Evolutionary conservation across 2,329 filamentous ascomycete species (phyloP).

Genomic region (Paraphoma chrysanthemicola): DNA sequence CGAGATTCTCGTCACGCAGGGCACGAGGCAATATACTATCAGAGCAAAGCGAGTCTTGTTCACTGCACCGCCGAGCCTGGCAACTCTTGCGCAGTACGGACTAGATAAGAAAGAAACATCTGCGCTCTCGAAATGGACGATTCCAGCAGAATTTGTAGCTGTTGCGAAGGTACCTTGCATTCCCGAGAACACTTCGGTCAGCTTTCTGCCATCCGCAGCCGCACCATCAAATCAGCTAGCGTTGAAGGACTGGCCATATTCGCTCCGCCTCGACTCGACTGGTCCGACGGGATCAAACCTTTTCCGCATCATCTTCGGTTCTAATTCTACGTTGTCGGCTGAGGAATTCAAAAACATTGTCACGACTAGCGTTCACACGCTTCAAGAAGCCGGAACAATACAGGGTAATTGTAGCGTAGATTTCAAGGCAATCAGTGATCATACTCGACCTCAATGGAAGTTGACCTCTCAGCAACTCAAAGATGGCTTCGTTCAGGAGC

Average conservation of each 20-base stretch:
- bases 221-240: conserved; percentile 20
- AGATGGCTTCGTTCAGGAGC: conserved; percentile 25
- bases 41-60: conserved; percentile 26
- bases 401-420: conserved; percentile 12
- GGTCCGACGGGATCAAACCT: conserved; percentile 17
- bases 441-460: conserved; percentile 21
- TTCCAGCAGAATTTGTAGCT: conserved; percentile 16
- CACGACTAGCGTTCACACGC: conserved; percentile 3
- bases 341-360: conserved; percentile 12
- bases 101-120: conserved; percentile 16
- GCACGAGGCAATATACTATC: conserved; percentile 12
- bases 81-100: conserved; percentile 17
- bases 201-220: conserved; percentile 9
- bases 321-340: conserved; percentile 15
- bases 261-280: conserved; percentile 23
- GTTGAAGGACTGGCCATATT: conserved; percentile 23
- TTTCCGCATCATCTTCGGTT: conserved; percentile 23
- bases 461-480: conserved; percentile 10
- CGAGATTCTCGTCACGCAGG: conserved; percentile 9
- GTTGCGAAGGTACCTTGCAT: conserved; percentile 25
- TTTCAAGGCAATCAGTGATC: conserved; percentile 19
- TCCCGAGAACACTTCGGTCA: conserved; percentile 22
- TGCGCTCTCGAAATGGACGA: conserved; percentile 16
- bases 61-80: conserved; percentile 17
- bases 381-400: conserved; percentile 12